phyloP scores from a whole-genome alignment of 2,329 filamentous ascomycete species.

The Zymoseptoria ardabiliae region DNA sequence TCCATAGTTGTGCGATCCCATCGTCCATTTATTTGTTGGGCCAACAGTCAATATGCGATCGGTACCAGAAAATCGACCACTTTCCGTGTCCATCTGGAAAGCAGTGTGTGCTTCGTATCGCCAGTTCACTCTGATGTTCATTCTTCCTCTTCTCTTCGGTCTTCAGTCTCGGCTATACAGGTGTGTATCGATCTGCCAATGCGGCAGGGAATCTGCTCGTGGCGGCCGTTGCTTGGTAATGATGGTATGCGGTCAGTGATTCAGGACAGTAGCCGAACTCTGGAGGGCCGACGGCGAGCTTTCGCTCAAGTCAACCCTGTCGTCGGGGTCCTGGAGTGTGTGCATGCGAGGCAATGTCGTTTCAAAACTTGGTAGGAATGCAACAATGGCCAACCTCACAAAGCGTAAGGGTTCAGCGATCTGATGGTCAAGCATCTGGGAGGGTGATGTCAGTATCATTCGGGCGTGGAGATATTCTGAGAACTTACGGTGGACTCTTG shows the following conservation, averaged over 20 bases:
- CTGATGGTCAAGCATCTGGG: slow-evolving; percentile 73
- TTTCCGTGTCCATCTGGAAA: neutral
- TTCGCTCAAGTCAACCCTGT: slow-evolving; percentile 9
- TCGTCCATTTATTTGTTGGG: neutral
- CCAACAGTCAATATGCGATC: neutral
- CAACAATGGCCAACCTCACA: slow-evolving; percentile 28
- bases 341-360: slow-evolving; percentile 9
- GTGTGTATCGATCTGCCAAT: neutral
- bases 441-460: slow-evolving; percentile 32
- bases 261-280: slow-evolving; percentile 4
- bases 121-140: neutral
- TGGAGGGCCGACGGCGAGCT: slow-evolving; percentile 6
- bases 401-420: slow-evolving; percentile 70
- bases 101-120: neutral
- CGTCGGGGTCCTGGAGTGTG: slow-evolving; percentile 12
- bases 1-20: neutral
- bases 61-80: neutral
- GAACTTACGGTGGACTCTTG: slow-evolving; percentile 97
- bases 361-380: neutral
- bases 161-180: neutral
- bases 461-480: neutral
- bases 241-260: slow-evolving; percentile 22
- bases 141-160: neutral
- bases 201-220: neutral
- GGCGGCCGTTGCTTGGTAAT: slow-evolving; percentile 5